Evolutionary conservation across 768 basidiomycete species (phyloP).

Genomic region (Chlorophyllum brunneum): DNA sequence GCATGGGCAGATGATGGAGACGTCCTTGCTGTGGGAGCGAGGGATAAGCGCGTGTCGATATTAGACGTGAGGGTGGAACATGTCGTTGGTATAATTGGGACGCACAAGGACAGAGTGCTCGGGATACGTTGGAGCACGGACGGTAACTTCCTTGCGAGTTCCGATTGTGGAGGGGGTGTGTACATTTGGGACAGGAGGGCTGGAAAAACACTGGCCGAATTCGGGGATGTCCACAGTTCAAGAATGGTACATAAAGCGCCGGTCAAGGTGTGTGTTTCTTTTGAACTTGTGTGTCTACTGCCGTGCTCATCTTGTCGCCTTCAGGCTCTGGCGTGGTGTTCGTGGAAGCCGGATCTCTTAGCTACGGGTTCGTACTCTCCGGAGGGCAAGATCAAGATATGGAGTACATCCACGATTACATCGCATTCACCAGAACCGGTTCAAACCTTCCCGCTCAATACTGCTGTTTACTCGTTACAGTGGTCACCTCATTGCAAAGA

Average conservation of each 20-base stretch:
- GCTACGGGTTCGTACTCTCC: slow-evolving; percentile 61
- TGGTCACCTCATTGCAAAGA: slow-evolving; percentile 89
- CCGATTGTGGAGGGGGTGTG: slow-evolving; percentile 83
- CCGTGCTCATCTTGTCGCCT: not conserved
- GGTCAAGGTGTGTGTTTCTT: slow-evolving; percentile 38
- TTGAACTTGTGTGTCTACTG: not conserved
- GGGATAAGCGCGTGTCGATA: slow-evolving; percentile 61
- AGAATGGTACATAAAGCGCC: slow-evolving; percentile 61
- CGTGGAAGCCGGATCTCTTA: slow-evolving; percentile 77
- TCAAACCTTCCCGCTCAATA: slow-evolving; percentile 73
- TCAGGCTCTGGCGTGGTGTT: slow-evolving; percentile 83
- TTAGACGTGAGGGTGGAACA: slow-evolving; percentile 52
- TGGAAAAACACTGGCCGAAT: slow-evolving; percentile 53
- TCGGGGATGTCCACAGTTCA: slow-evolving; percentile 58
- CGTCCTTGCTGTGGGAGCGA: slow-evolving; percentile 59
- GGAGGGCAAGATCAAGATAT: slow-evolving; percentile 43
- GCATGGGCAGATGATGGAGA: slow-evolving; percentile 55
- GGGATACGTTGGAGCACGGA: slow-evolving; percentile 75
- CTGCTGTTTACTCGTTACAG: slow-evolving; percentile 59
- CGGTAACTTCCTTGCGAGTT: slow-evolving; percentile 75
- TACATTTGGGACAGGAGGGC: slow-evolving; percentile 73
- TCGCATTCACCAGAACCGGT: slow-evolving; percentile 31
- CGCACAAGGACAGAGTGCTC: slow-evolving; percentile 46
- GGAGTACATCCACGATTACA: slow-evolving; percentile 34
- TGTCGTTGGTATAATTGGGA: slow-evolving; percentile 42